Conservation (phyloP, 306 rosid species). For the Cucurbita pepo region DNA sequence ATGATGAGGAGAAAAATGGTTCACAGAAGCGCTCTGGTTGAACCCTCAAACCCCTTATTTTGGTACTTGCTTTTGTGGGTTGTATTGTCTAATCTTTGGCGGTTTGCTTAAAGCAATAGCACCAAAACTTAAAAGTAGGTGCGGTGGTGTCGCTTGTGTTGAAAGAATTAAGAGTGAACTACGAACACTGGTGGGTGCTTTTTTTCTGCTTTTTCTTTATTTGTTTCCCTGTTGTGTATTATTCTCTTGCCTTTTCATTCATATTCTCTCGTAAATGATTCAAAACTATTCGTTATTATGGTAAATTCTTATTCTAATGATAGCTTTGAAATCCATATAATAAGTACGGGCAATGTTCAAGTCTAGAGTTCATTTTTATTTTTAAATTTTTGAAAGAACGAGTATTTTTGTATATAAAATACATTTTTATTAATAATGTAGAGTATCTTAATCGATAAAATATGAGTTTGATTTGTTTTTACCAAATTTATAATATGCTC, state of each 20-base stretch:
- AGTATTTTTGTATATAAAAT: too few species aligned
- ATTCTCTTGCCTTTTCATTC: background rate
- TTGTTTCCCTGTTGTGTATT: background rate
- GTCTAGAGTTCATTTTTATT: too few species aligned
- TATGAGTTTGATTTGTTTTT: too few species aligned
- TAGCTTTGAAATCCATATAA: too few species aligned
- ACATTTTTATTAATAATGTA: too few species aligned
- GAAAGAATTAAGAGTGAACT: background rate
- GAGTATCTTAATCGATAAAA: too few species aligned
- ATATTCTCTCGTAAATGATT: background rate
- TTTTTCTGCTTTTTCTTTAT: background rate
- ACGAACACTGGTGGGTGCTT: background rate
- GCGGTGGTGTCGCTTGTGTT: background rate
- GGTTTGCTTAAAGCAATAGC: slow-evolving; percentile 2
- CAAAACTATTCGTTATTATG: too few species aligned
- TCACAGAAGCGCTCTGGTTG: background rate
- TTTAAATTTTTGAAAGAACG: too few species aligned
- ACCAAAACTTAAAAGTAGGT: background rate
- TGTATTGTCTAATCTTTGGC: background rate
- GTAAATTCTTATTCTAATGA: too few species aligned
- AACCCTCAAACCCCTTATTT: background rate
- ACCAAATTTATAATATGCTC: too few species aligned
- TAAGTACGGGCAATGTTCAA: too few species aligned
- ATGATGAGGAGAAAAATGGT: background rate
- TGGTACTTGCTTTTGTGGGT: background rate